Conservation (phyloP, 2,329 filamentous ascomycete genomes). For the Sarocladium oryzae region DNA sequence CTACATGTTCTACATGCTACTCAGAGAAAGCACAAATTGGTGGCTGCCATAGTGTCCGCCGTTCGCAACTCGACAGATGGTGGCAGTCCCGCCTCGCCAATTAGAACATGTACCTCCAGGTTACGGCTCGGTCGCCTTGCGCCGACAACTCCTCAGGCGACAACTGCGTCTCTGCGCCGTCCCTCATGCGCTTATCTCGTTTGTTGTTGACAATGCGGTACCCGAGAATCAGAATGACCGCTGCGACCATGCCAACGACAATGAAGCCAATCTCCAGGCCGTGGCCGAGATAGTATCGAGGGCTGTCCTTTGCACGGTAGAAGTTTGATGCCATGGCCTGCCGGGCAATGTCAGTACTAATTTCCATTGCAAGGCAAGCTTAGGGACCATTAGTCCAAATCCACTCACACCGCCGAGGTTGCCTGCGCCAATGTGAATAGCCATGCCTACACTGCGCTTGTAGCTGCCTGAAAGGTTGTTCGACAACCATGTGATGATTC, state of each 20-base stretch:
- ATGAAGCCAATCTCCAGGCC: constrained; percentile 45
- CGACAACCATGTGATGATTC: constrained; percentile 70
- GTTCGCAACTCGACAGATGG: too few relatives aligned
- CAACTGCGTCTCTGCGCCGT: constrained; percentile 29
- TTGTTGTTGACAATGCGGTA: constrained; percentile 55
- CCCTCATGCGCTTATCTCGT: constrained; percentile 37
- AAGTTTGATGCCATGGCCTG: constrained; percentile 68
- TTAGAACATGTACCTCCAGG: constrained; percentile 53
- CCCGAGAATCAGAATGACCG: constrained; percentile 35
- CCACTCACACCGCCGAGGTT: constrained; percentile 45
- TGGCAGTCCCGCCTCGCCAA: too few relatives aligned
- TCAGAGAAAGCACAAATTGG: too few relatives aligned
- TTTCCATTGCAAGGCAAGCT: neutral
- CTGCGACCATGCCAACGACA: constrained; percentile 35
- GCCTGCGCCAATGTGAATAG: constrained; percentile 55
- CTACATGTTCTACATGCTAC: too few relatives aligned
- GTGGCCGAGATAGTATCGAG: constrained; percentile 44
- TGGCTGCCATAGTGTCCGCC: too few relatives aligned
- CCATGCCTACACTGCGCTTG: constrained; percentile 62
- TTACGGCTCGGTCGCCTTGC: constrained; percentile 52
- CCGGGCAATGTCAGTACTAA: constrained; percentile 1
- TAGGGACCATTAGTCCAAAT: too few relatives aligned
- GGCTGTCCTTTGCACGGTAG: constrained; percentile 48
- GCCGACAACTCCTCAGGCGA: constrained; percentile 42
- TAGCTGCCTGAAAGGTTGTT: constrained; percentile 66